Evolutionary conservation across 345 rosid genomes (phyloP), one percentile per base, ranked within the genome.

Genomic region (Erodium maritimum): DNA sequence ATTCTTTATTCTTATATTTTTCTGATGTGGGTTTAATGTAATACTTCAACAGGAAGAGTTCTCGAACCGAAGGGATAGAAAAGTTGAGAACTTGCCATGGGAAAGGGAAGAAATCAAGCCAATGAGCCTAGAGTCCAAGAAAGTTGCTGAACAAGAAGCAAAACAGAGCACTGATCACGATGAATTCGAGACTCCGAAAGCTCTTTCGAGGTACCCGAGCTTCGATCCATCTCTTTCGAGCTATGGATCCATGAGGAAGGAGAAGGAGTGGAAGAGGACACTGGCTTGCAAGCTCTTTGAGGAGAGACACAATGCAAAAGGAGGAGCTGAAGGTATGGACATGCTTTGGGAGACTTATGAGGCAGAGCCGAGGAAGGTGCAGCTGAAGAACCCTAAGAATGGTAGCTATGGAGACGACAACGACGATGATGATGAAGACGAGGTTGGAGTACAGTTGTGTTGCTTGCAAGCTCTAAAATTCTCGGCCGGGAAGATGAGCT

Each of bases 211-310:
- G 17, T 42, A 42, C 14, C 63, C 52, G 71, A 63, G 52, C 18
- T 12, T 66, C 63, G 68, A 57, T 13, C 24, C 64, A 11, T 75
- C 53, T 61, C 77, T 80, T 0, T 80, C 75, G 58, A 82, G 85
- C 69, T 82, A 65, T 17, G 93, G 95, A 55, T 86, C 99, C 23
- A 88, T 85, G 90, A 87, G 91, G 66, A 82, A 70, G 60, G 94
- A 85, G 23, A 89, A 85, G 61, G 99, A 93, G 68, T 88, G 99
- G 99, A 88, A 82, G 55, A 83, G 99, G 78, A 93, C 99, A 21
- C 59, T 93, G 58, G 96, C 99, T 1, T 80, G 99, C 77, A 93
- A 93, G 76, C 81, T 89, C 5, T 89, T 85, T 21, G 95, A 93
- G 59, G 99, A 93, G 77, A 76, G 96, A 64, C 89, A 80, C 71